These are phyloP conservation scores for Pythium oligandrum DNA, from an alignment of 352 stramenopile genomes.

Conservation along the genomic window DNA sequence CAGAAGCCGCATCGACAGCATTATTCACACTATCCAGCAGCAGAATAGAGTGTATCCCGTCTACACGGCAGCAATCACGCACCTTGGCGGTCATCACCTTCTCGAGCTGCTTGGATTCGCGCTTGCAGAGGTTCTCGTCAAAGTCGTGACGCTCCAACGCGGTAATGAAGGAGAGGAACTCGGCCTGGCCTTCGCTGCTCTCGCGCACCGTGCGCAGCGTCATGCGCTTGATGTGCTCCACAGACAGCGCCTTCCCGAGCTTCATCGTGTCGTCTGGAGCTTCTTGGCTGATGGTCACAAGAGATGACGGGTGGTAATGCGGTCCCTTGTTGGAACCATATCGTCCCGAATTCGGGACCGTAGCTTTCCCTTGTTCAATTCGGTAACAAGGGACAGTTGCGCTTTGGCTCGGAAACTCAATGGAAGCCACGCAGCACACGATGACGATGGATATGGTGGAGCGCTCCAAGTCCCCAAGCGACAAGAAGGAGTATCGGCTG, in stretches of 20 bases:
- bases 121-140: constrained; percentile 79
- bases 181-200: constrained; percentile 63
- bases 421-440: too few relatives aligned
- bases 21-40: not conserved
- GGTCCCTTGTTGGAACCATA: too few relatives aligned
- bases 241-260: constrained; percentile 69
- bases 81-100: constrained; percentile 75
- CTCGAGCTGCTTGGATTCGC: constrained; percentile 73
- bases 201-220: constrained; percentile 82
- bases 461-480: constrained; percentile 31
- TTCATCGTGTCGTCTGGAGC: constrained; percentile 52
- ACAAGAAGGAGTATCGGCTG: constrained; percentile 49
- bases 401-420: too few relatives aligned
- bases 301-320: constrained; percentile 12
- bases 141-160: constrained; percentile 82
- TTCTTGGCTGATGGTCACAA: constrained; percentile 20
- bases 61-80: not conserved
- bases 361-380: too few relatives aligned
- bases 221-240: constrained; percentile 90
- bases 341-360: too few relatives aligned
- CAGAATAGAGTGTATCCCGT: not conserved
- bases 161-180: constrained; percentile 82
- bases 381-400: too few relatives aligned
- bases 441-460: constrained; percentile 9
- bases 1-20: too few relatives aligned